These are phyloP conservation scores for Kickxella alabastrina DNA, from an alignment of 192 early-diverging fungal genomes.

Conservation along the genomic window DNA sequence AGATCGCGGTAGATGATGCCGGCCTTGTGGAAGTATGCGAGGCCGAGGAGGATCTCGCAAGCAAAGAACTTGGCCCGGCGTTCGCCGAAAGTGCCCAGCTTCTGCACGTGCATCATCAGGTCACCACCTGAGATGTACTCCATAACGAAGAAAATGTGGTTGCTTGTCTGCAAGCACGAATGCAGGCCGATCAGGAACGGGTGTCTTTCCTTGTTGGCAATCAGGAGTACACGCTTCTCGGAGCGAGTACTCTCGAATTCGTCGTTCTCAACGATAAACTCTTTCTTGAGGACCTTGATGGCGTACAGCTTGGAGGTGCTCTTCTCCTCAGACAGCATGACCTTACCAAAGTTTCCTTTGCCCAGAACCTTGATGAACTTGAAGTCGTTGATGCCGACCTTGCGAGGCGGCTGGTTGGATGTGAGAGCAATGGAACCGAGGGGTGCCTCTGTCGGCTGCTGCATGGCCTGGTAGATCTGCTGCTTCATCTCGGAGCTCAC, in stretches of 20 bases:
- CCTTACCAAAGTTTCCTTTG: slow-evolving; percentile 99
- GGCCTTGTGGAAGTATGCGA: slow-evolving; percentile 94
- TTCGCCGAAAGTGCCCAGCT: slow-evolving; percentile 82
- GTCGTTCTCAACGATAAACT: slow-evolving; percentile 97
- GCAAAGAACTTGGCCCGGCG: slow-evolving; percentile 94
- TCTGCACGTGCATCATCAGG: slow-evolving; percentile 98
- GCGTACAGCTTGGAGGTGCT: slow-evolving; percentile 77
- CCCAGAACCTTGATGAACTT: slow-evolving; percentile 91
- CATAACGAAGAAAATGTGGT: slow-evolving; percentile 96
- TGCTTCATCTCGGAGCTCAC: slow-evolving; percentile 23
- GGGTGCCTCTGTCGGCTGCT: background rate
- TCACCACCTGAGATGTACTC: slow-evolving; percentile 97
- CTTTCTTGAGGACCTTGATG: slow-evolving; percentile 98
- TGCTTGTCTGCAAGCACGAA: slow-evolving; percentile 94
- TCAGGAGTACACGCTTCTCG: slow-evolving; percentile 90
- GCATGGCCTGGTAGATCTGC: slow-evolving; percentile 48
- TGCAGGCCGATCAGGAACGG: slow-evolving; percentile 96
- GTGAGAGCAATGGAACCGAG: too few relatives aligned
- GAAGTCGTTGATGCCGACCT: slow-evolving; percentile 88
- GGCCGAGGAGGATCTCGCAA: slow-evolving; percentile 87
- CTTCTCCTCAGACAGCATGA: slow-evolving; percentile 96
- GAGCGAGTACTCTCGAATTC: slow-evolving; percentile 91
- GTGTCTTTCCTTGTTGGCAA: slow-evolving; percentile 85
- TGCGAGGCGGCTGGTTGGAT: slow-evolving; percentile 45
- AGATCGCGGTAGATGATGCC: slow-evolving; percentile 96